A percentile compares a stretch with the other conserved stretches of the same genome.
These are phyloP conservation scores for Ogataea sp. DNA, from an alignment of 805 yeast genomes.

Conservation along the genomic window DNA sequence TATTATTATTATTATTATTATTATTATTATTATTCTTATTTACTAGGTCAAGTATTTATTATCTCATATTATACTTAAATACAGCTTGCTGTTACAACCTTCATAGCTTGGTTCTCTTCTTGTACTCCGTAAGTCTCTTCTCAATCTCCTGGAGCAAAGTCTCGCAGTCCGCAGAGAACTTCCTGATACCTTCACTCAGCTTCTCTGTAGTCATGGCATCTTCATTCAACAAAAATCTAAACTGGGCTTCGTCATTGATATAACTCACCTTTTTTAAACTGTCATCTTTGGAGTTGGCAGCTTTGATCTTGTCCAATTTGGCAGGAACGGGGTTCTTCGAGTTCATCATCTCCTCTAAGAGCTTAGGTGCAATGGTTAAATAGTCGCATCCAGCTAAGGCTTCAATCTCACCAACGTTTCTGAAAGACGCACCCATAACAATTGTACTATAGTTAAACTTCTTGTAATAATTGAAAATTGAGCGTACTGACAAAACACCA, in stretches of 20 bases:
- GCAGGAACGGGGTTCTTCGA: no score
- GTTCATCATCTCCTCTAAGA: slow-evolving; percentile 74
- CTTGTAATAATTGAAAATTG: slow-evolving; percentile 86
- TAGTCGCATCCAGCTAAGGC: slow-evolving; percentile 88
- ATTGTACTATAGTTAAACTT: slow-evolving; percentile 84
- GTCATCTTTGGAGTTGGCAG: slow-evolving; percentile 64
- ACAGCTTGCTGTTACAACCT: no score
- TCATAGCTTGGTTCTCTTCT: slow-evolving; percentile 2
- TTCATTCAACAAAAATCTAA: slow-evolving; percentile 78
- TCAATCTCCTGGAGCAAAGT: slow-evolving; percentile 57
- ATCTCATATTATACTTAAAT: not conserved
- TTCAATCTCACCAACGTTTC: slow-evolving; percentile 82
- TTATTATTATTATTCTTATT: no score
- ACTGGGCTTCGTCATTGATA: slow-evolving; percentile 67
- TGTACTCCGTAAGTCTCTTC: slow-evolving; percentile 33
- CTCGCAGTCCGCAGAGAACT: slow-evolving; percentile 76
- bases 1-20: no score
- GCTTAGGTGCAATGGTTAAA: slow-evolving; percentile 79
- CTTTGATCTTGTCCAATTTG: no score
- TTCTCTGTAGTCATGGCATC: slow-evolving; percentile 93
- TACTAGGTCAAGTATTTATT: no score
- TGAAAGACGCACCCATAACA: slow-evolving; percentile 96
- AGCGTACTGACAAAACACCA: slow-evolving; percentile 76
- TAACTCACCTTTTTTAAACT: slow-evolving; percentile 57
- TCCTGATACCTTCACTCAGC: slow-evolving; percentile 86